phyloP scores from a whole-genome alignment of 2,329 filamentous ascomycete genomes.

The Beauveria sp. region DNA sequence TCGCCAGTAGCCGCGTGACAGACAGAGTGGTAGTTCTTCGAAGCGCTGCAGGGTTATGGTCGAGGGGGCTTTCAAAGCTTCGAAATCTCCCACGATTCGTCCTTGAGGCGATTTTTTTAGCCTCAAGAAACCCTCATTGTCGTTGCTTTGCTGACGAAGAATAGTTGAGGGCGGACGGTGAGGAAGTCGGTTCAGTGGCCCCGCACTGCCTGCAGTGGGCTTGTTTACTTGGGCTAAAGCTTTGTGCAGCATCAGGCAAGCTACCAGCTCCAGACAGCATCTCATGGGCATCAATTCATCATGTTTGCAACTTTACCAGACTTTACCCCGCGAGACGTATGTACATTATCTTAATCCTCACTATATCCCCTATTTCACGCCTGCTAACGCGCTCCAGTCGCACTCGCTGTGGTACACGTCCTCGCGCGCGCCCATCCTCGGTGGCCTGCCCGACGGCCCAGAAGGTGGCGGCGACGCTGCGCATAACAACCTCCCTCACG shows the following conservation, averaged over 20 bases:
- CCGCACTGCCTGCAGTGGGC: neutral
- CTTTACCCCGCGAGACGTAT: slow-evolving; percentile 58
- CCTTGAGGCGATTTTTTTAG: too few relatives aligned
- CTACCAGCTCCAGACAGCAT: neutral
- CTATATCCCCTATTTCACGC: too few relatives aligned
- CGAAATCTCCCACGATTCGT: too few relatives aligned
- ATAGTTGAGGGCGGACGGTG: too few relatives aligned
- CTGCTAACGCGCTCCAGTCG: slow-evolving; percentile 39
- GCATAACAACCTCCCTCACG: slow-evolving; percentile 17
- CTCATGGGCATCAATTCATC: neutral
- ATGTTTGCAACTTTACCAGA: slow-evolving; percentile 5
- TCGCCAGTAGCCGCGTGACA: too few relatives aligned
- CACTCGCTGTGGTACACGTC: slow-evolving; percentile 69
- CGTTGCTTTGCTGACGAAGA: too few relatives aligned
- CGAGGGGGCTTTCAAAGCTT: too few relatives aligned
- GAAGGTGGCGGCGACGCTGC: slow-evolving; percentile 20
- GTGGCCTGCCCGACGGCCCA: slow-evolving; percentile 26
- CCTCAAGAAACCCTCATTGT: too few relatives aligned
- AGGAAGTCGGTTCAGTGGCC: neutral
- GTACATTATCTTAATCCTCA: slow-evolving; percentile 17
- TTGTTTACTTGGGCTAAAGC: neutral
- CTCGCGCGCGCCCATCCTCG: slow-evolving; percentile 42
- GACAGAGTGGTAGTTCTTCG: too few relatives aligned
- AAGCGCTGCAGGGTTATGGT: too few relatives aligned
- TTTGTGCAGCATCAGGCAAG: neutral